Conservation (phyloP, 306 rosid genomes). For the Trifolium subterraneum region DNA sequence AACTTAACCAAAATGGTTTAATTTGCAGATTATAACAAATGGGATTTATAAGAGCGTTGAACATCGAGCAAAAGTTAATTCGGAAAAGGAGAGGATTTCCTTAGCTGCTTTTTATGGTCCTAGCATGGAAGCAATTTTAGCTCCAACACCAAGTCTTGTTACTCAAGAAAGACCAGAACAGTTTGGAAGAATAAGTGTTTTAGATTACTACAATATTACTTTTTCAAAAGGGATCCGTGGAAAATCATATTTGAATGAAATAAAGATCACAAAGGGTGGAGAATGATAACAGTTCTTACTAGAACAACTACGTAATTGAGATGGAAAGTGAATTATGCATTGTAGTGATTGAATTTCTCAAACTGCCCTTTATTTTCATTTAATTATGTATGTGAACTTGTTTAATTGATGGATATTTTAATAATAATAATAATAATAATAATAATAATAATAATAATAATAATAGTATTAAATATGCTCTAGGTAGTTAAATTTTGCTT, state of each 20-base stretch:
- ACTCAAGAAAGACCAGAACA: constrained; percentile 44
- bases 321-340: too few species aligned
- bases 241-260: constrained; percentile 50
- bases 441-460: too few species aligned
- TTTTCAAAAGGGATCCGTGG: constrained; percentile 40
- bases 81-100: constrained; percentile 54
- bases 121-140: constrained; percentile 33
- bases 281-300: neutral
- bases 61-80: constrained; percentile 53
- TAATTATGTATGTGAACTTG: too few species aligned
- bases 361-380: too few species aligned
- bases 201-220: constrained; percentile 26
- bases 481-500: too few species aligned
- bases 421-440: too few species aligned
- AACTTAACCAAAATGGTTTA: neutral
- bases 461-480: too few species aligned
- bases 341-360: too few species aligned
- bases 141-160: constrained; percentile 54
- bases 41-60: constrained; percentile 51
- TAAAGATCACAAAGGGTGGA: constrained; percentile 13
- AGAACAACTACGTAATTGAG: neutral
- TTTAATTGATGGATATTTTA: too few species aligned
- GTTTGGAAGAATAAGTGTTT: constrained; percentile 24
- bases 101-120: constrained; percentile 52
- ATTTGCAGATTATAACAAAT: constrained; percentile 53